Percentiles rank a stretch among this genome's conserved stretches.
phyloP scores from a whole-genome alignment of 768 basidiomycete species.

The Tremella mesenterica region DNA sequence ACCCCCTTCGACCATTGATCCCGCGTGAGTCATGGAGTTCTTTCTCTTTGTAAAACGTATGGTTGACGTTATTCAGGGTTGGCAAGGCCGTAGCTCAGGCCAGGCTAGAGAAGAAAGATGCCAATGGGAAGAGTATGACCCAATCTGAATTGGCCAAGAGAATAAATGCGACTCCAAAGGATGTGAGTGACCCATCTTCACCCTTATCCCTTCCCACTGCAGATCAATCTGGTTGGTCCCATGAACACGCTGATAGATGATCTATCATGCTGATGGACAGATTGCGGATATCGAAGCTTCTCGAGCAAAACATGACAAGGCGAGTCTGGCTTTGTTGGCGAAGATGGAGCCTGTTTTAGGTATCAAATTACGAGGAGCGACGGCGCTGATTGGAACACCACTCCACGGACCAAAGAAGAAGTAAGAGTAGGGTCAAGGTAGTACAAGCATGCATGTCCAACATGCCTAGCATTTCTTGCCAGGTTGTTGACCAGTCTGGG shows the following conservation, averaged over 20 bases:
- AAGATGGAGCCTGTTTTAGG: slow-evolving; percentile 80
- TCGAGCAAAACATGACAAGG: slow-evolving; percentile 74
- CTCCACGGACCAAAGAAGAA: slow-evolving; percentile 43
- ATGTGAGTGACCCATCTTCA: slow-evolving; percentile 21
- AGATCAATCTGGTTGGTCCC: neutral
- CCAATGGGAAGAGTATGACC: slow-evolving; percentile 51
- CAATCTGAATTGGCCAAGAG: slow-evolving; percentile 90
- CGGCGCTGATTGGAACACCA: slow-evolving; percentile 41
- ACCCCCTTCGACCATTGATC: slow-evolving; percentile 67
- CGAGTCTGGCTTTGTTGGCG: slow-evolving; percentile 70
- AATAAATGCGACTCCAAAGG: slow-evolving; percentile 76
- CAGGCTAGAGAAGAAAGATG: slow-evolving; percentile 59
- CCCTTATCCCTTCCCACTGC: neutral
- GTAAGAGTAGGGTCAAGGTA: slow-evolving; percentile 6
- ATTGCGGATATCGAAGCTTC: slow-evolving; percentile 70
- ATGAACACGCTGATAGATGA: neutral
- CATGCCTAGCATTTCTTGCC: too few species aligned
- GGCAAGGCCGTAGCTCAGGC: slow-evolving; percentile 69
- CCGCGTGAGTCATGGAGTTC: slow-evolving; percentile 41
- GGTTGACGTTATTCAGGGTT: slow-evolving; percentile 13
- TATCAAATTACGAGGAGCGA: slow-evolving; percentile 76
- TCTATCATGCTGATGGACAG: slow-evolving; percentile 9
- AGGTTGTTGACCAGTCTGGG: too few species aligned
- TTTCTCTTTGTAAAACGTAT: neutral
- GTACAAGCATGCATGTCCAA: too few species aligned